Percentiles rank a stretch among this genome's conserved stretches.
These are phyloP conservation scores for Pyrrhoderma lamaoense DNA, from an alignment of 1,284 basidiomycete genomes.

Conservation along the genomic window DNA sequence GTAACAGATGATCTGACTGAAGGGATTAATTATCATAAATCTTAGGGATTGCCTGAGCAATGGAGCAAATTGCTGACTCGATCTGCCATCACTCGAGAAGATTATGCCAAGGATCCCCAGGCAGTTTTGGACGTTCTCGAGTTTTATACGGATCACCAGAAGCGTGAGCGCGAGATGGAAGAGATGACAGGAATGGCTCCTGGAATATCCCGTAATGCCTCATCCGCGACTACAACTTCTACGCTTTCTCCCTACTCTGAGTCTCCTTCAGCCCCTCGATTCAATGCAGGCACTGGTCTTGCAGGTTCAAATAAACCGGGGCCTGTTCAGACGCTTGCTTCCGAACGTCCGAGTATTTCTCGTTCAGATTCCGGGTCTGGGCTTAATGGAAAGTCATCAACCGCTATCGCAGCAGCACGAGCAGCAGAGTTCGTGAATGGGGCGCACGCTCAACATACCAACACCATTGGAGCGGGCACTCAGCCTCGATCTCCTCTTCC, in stretches of 20 bases:
- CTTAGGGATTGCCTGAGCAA: constrained; percentile 89
- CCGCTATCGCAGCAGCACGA: constrained; percentile 40
- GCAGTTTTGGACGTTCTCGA: constrained; percentile 96
- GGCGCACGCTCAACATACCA: constrained; percentile 38
- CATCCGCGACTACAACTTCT: constrained; percentile 20
- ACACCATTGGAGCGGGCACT: constrained; percentile 29
- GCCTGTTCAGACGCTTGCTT: constrained; percentile 29
- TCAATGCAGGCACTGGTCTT: constrained; percentile 81
- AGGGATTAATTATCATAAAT: constrained; percentile 7
- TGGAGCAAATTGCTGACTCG: constrained; percentile 95
- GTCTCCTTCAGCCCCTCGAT: constrained; percentile 55
- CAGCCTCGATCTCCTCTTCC: constrained; percentile 40
- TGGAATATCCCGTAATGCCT: constrained; percentile 23
- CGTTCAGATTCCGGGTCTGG: constrained; percentile 54
- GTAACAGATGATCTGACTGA: neutral
- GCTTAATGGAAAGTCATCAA: constrained; percentile 35
- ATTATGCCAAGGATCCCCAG: constrained; percentile 94
- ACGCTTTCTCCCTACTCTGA: constrained; percentile 30
- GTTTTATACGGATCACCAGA: constrained; percentile 97
- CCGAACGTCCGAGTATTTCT: constrained; percentile 36
- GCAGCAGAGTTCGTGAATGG: constrained; percentile 61
- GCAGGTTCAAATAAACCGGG: constrained; percentile 50
- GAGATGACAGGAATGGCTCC: constrained; percentile 41
- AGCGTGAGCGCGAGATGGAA: constrained; percentile 84
- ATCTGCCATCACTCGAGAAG: constrained; percentile 95